phyloP scores from a whole-genome alignment of 495 filamentous ascomycete species.

The Neurospora africana region DNA sequence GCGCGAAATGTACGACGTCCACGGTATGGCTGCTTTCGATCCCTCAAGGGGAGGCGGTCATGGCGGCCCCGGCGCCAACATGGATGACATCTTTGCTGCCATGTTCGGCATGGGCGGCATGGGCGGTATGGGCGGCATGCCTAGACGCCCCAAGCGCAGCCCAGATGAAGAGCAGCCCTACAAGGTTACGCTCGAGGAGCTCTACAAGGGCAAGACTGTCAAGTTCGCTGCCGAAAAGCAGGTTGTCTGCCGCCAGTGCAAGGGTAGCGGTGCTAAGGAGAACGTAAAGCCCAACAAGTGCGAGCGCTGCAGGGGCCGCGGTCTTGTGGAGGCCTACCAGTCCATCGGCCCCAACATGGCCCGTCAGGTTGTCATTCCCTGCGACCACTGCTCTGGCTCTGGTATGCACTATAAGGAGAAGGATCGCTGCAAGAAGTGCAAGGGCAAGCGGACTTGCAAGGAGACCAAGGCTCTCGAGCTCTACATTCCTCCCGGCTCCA shows the following conservation, averaged over 20 bases:
- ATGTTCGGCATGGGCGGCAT: conserved; percentile 72
- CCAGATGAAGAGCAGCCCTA: conserved; percentile 83
- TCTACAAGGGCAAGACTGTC: conserved; percentile 97
- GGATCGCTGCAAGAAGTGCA: conserved; percentile 97
- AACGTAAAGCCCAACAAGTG: conserved; percentile 81
- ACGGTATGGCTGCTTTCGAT: conserved; percentile 94
- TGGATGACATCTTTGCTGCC: conserved; percentile 83
- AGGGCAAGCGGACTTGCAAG: conserved; percentile 69
- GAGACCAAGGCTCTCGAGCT: conserved; percentile 90
- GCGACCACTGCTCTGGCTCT: conserved; percentile 68
- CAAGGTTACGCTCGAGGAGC: conserved; percentile 78
- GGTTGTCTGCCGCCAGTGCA: conserved; percentile 74
- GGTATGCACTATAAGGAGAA: conserved; percentile 84
- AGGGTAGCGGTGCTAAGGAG: conserved; percentile 83
- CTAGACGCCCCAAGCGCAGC: conserved; percentile 57
- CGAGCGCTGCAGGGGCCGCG: conserved; percentile 68
- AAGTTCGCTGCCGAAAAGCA: conserved; percentile 92
- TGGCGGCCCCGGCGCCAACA: conserved; percentile 60
- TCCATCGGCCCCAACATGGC: conserved; percentile 73
- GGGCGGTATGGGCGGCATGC: conserved; percentile 45
- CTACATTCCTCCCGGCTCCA: conserved; percentile 85
- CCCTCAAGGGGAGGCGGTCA: conserved; percentile 46
- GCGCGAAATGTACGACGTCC: conserved; percentile 78
- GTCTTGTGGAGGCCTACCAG: conserved; percentile 59
- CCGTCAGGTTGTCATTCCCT: conserved; percentile 61